Evolutionary conservation across 495 filamentous ascomycete genomes (phyloP).

Genomic region (Daldinia grandis): DNA sequence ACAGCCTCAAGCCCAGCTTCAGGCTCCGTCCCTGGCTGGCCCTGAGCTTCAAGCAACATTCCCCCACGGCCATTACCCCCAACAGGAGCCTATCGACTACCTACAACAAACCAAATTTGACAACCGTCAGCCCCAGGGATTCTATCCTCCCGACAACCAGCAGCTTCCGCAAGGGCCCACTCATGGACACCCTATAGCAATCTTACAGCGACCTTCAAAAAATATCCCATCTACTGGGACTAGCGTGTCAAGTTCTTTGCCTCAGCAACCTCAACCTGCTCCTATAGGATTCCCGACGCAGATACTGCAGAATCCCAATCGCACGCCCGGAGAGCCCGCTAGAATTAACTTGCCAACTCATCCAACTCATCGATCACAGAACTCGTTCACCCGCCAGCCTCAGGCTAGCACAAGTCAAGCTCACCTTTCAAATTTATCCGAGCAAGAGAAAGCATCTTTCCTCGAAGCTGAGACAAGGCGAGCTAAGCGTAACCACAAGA

Average conservation of each 20-base stretch:
- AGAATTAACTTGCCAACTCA: conserved; percentile 47
- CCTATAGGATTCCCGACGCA: conserved; percentile 62
- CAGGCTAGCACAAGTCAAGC: conserved; percentile 70
- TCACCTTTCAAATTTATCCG: conserved; percentile 80
- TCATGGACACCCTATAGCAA: conserved; percentile 55
- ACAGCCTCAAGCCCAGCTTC: conserved; percentile 45
- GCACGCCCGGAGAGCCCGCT: conserved; percentile 50
- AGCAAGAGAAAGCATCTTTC: conserved; percentile 79
- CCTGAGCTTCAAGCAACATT: conserved; percentile 44
- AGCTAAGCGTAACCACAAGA: conserved; percentile 98
- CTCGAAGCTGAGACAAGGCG: conserved; percentile 91
- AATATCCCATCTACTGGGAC: conserved; percentile 43
- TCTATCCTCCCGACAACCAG: conserved; percentile 38
- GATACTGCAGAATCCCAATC: conserved; percentile 61
- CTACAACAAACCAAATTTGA: conserved; percentile 36
- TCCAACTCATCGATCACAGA: conserved; percentile 48
- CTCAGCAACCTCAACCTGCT: conserved; percentile 57
- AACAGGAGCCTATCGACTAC: conserved; percentile 40
- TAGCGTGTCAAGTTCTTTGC: conserved; percentile 37
- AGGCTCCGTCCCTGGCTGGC: conserved; percentile 42
- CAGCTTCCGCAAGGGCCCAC: conserved; percentile 36
- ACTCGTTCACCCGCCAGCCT: conserved; percentile 48
- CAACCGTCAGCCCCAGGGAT: conserved; percentile 38
- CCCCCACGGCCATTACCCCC: conserved; percentile 40
- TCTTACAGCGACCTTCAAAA: conserved; percentile 56